Evolutionary conservation across 116 monocot species (phyloP).

Genomic region (Dioscorea cayenensis): DNA sequence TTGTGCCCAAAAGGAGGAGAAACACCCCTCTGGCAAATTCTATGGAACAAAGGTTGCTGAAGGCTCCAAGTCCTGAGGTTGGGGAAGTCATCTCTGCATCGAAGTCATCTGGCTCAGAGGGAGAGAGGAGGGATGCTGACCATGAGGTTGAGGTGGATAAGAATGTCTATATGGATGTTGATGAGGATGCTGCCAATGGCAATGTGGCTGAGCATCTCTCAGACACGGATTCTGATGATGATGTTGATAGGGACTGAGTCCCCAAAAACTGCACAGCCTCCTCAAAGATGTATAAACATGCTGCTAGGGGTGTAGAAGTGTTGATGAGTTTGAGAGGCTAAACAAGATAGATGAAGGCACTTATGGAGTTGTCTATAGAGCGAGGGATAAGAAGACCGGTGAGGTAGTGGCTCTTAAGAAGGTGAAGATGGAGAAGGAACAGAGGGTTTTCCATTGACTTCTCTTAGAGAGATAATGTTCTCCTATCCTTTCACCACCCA

Average conservation of each 20-base stretch:
- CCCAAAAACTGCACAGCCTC: constrained; percentile 24
- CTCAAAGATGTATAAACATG: constrained; percentile 53
- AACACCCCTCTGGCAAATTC: constrained; percentile 7
- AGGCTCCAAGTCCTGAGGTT: constrained; percentile 52
- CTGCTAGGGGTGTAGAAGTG: constrained; percentile 61
- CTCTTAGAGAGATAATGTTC: constrained; percentile 65
- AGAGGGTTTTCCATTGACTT: constrained; percentile 60
- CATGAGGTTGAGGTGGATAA: constrained; percentile 19
- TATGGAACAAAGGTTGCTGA: constrained; percentile 4
- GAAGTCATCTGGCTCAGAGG: constrained; percentile 31
- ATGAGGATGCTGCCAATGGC: constrained; percentile 17
- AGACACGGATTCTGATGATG: constrained; percentile 31
- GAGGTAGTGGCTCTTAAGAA: constrained; percentile 73
- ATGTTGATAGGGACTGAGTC: constrained; percentile 14
- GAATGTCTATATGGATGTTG: constrained; percentile 43
- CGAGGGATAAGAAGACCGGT: constrained; percentile 62
- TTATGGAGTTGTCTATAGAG: constrained; percentile 69
- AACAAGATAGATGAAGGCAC: constrained; percentile 74
- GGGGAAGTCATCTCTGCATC: constrained; percentile 40
- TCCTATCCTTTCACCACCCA: constrained; percentile 59
- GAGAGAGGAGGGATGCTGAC: constrained; percentile 17
- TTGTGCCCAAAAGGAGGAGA: constrained; percentile 33
- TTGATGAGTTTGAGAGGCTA: constrained; percentile 70
- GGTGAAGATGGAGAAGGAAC: constrained; percentile 75
- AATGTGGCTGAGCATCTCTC: constrained; percentile 12